Percentiles rank a stretch among this genome's conserved stretches.
These are phyloP conservation scores for Inonotus hispidus DNA, from an alignment of 1,284 basidiomycete species.

Conservation along the genomic window DNA sequence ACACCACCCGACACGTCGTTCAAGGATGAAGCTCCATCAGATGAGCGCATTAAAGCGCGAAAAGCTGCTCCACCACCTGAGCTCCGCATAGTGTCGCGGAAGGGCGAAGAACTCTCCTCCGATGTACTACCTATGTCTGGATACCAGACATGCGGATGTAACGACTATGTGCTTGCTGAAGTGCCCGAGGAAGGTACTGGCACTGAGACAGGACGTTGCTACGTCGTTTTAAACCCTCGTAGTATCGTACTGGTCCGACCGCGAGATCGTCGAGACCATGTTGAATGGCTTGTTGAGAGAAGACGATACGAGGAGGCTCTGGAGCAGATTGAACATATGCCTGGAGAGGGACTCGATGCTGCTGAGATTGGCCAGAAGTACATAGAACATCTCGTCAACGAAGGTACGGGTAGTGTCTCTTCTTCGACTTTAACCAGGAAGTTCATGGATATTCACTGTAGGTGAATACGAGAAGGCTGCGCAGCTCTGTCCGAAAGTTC, in stretches of 20 bases:
- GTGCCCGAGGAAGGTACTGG: slow-evolving; percentile 28
- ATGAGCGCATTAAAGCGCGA: slow-evolving; percentile 68
- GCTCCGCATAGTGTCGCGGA: slow-evolving; percentile 83
- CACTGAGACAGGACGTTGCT: slow-evolving; percentile 36
- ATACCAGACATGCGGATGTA: slow-evolving; percentile 85
- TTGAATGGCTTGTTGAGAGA: slow-evolving; percentile 89
- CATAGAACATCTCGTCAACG: slow-evolving; percentile 71
- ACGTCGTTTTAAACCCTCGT: slow-evolving; percentile 82
- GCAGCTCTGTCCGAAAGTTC: slow-evolving; percentile 79
- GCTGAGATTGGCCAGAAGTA: slow-evolving; percentile 80
- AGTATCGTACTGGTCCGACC: slow-evolving; percentile 84
- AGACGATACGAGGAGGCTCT: slow-evolving; percentile 87
- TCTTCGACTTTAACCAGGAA: not conserved
- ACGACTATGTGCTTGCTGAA: slow-evolving; percentile 79
- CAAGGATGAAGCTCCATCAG: slow-evolving; percentile 64
- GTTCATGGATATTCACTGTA: slow-evolving; percentile 27
- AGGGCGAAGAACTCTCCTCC: slow-evolving; percentile 84
- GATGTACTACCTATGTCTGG: slow-evolving; percentile 81
- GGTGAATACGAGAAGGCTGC: slow-evolving; percentile 84
- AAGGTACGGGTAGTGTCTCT: slow-evolving; percentile 44
- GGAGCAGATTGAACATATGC: slow-evolving; percentile 67
- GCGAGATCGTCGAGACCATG: slow-evolving; percentile 85
- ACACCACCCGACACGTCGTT: slow-evolving; percentile 63
- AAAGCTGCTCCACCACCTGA: slow-evolving; percentile 87
- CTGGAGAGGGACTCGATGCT: slow-evolving; percentile 49